Conservation (phyloP, 129 eudicot species). For the Heracleum sosnowskyi region DNA sequence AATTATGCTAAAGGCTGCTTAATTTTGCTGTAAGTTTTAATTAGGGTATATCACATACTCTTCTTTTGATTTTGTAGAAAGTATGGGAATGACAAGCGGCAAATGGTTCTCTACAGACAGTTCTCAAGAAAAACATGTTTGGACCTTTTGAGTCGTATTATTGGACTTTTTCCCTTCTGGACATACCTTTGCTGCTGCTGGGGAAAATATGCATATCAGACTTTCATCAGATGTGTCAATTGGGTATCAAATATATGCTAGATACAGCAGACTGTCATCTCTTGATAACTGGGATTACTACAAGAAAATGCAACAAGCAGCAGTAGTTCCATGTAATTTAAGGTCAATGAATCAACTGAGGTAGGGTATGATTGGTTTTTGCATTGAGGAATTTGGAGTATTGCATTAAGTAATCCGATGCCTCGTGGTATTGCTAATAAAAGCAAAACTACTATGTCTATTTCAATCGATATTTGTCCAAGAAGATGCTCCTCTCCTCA, state of each 20-base stretch:
- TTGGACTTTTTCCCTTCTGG: constrained; percentile 80
- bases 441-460: constrained; percentile 52
- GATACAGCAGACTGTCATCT: constrained; percentile 73
- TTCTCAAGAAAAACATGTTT: constrained; percentile 49
- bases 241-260: constrained; percentile 55
- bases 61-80: constrained; percentile 28
- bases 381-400: too few relatives aligned
- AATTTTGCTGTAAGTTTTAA: neutral
- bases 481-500: constrained; percentile 80
- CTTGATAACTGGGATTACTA: constrained; percentile 68
- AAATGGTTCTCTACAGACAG: constrained; percentile 67
- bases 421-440: constrained; percentile 24
- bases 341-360: constrained; percentile 60
- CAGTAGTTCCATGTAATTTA: constrained; percentile 69
- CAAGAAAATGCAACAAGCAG: constrained; percentile 57
- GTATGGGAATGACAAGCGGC: constrained; percentile 29
- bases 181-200: constrained; percentile 85
- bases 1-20: neutral
- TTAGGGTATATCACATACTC: neutral
- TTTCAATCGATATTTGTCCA: constrained; percentile 91
- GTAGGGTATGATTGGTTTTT: too few relatives aligned
- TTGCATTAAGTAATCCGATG: too few relatives aligned
- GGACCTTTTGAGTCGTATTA: constrained; percentile 73
- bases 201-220: constrained; percentile 72
- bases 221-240: constrained; percentile 44